phyloP scores from a whole-genome alignment of 768 basidiomycete genomes.

The Leccinum disarticulatum region DNA sequence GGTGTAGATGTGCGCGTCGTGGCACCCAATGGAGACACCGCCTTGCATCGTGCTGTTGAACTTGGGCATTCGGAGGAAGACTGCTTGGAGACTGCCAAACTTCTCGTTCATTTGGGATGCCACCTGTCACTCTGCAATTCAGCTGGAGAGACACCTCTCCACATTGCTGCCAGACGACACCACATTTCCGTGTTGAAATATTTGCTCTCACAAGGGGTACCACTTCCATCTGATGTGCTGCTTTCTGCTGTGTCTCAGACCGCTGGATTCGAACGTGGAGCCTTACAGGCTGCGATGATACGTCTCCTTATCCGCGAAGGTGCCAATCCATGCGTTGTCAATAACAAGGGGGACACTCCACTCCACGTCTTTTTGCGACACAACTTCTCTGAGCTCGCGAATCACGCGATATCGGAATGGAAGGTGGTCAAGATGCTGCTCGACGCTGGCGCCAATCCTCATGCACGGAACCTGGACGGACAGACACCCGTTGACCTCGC shows the following conservation, averaged over 20 bases:
- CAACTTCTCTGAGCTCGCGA: too few relatives aligned
- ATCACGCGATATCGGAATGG: too few relatives aligned
- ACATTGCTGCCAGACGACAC: not conserved
- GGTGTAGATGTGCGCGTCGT: not conserved
- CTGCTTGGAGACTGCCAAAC: not conserved
- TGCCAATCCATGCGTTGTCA: too few relatives aligned
- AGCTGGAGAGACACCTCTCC: not conserved
- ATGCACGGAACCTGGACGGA: too few relatives aligned
- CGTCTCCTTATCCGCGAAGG: too few relatives aligned
- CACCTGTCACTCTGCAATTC: not conserved
- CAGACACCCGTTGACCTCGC: too few relatives aligned
- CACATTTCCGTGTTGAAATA: not conserved
- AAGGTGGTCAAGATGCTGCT: too few relatives aligned
- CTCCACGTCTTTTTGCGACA: too few relatives aligned
- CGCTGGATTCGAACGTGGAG: too few relatives aligned
- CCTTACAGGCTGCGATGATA: too few relatives aligned
- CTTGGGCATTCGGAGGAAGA: not conserved
- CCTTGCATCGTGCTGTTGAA: not conserved
- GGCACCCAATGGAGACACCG: not conserved
- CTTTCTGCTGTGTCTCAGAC: not conserved
- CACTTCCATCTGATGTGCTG: not conserved
- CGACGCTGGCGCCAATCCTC: too few relatives aligned
- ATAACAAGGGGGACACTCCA: too few relatives aligned
- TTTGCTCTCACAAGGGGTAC: not conserved
- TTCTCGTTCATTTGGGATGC: not conserved